Percentiles rank a stretch among this genome's conserved stretches.
These are phyloP conservation scores for Leccinum subgranulosum DNA, from an alignment of 768 basidiomycete species.

Conservation along the genomic window DNA sequence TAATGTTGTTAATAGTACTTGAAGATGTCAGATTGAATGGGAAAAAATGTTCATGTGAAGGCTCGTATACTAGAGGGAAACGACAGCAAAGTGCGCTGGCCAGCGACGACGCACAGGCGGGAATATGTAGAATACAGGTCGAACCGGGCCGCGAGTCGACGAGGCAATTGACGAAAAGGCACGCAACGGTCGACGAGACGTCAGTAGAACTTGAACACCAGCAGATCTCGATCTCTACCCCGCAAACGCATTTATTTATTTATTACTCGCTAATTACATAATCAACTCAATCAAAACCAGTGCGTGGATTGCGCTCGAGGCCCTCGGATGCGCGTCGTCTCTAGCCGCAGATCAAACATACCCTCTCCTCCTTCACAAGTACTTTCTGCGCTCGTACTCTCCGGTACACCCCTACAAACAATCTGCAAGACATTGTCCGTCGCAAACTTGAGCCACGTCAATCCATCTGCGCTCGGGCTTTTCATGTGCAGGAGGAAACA, in stretches of 20 bases:
- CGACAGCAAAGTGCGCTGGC: too few species aligned
- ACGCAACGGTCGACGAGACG: too few species aligned
- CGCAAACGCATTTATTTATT: too few species aligned
- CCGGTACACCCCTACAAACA: conserved; percentile 6
- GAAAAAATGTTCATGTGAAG: not conserved
- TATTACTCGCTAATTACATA: too few species aligned
- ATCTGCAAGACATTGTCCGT: conserved; percentile 24
- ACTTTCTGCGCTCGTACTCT: not conserved
- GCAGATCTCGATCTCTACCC: too few species aligned
- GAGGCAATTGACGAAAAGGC: too few species aligned
- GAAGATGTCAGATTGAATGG: not conserved
- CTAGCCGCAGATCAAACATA: conserved; percentile 10
- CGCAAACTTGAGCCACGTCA: conserved; percentile 23
- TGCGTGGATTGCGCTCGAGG: conserved; percentile 10
- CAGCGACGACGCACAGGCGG: too few species aligned
- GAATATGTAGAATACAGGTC: too few species aligned
- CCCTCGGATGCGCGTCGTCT: conserved; percentile 9
- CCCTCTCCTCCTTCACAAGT: not conserved
- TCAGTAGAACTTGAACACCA: too few species aligned
- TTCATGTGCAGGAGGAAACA: conserved; percentile 22
- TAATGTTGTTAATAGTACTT: not conserved
- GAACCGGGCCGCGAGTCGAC: too few species aligned
- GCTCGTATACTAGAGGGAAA: not conserved
- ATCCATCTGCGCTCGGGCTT: not conserved
- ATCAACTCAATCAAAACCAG: not conserved